Conservation (phyloP, 176 grass and related monocot species). For the Pontederia paniculata region DNA sequence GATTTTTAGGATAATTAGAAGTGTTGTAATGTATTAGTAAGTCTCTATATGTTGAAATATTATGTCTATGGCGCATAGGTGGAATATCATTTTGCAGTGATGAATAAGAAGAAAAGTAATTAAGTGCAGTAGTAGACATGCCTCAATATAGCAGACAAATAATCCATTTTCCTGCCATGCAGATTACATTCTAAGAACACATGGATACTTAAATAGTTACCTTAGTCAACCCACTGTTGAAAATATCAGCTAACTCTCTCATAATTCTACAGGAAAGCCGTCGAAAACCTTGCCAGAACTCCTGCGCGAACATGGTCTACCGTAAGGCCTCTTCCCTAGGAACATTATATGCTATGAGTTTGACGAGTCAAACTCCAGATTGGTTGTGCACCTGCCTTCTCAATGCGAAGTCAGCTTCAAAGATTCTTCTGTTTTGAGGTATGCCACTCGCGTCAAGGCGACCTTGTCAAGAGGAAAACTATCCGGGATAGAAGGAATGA, state of each 20-base stretch:
- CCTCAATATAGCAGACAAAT: too few relatives aligned
- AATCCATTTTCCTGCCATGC: too few relatives aligned
- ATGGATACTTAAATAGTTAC: too few relatives aligned
- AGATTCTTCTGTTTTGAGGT: conserved; percentile 61
- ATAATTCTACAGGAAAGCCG: conserved; percentile 45
- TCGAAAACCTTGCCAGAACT: conserved; percentile 66
- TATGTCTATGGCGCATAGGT: too few relatives aligned
- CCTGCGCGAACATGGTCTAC: conserved; percentile 66
- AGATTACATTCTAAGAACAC: too few relatives aligned
- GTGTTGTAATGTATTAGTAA: too few relatives aligned
- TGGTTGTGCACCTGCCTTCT: conserved; percentile 72
- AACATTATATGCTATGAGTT: conserved; percentile 97
- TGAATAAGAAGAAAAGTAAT: too few relatives aligned
- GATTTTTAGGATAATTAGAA: too few relatives aligned
- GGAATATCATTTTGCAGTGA: too few relatives aligned
- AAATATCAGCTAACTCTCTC: neutral
- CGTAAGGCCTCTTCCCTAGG: conserved; percentile 72
- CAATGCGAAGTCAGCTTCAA: conserved; percentile 84
- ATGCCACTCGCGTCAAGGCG: conserved; percentile 58
- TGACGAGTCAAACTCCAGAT: conserved; percentile 55
- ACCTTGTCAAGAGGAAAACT: conserved; percentile 72
- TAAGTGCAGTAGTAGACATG: too few relatives aligned
- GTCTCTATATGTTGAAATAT: too few relatives aligned
- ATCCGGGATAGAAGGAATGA: conserved; percentile 70
- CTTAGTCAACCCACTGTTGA: too few relatives aligned